Percentiles rank a stretch among this genome's conserved stretches.
phyloP scores from a whole-genome alignment of 2,329 filamentous ascomycete genomes.

The Eutypella sp. region DNA sequence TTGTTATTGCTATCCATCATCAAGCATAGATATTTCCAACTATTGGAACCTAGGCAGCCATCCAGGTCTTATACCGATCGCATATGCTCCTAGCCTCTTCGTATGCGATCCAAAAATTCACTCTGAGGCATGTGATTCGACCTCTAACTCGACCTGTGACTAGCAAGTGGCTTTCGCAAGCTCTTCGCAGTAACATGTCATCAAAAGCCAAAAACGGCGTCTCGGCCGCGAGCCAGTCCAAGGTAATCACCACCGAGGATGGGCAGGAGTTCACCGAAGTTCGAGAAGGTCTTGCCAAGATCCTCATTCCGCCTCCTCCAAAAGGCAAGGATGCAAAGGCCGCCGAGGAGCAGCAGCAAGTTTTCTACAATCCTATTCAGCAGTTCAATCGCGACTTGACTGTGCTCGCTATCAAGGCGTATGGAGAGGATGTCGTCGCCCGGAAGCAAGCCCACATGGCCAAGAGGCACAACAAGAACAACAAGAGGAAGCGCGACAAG shows the following conservation, averaged over 20 bases:
- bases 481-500: slow-evolving; percentile 40
- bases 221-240: slow-evolving; percentile 23
- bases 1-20: too few species aligned
- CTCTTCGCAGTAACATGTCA: slow-evolving; percentile 23
- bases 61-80: too few species aligned
- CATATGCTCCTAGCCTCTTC: slow-evolving; percentile 6
- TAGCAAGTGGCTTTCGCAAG: slow-evolving; percentile 7
- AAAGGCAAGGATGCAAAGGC: slow-evolving; percentile 35
- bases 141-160: slow-evolving; percentile 3
- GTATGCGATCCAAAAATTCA: slow-evolving; percentile 1
- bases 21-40: too few species aligned
- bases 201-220: slow-evolving; percentile 14
- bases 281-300: slow-evolving; percentile 52
- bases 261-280: slow-evolving; percentile 48
- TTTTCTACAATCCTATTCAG: slow-evolving; percentile 99
- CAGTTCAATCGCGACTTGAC: slow-evolving; percentile 97
- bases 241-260: slow-evolving; percentile 32
- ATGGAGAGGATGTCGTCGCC: slow-evolving; percentile 63
- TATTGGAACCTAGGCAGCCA: too few species aligned
- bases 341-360: slow-evolving; percentile 63
- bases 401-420: slow-evolving; percentile 85
- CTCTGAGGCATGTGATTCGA: slow-evolving; percentile 17
- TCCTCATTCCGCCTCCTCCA: slow-evolving; percentile 42
- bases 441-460: slow-evolving; percentile 37
- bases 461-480: slow-evolving; percentile 40